Base-by-base conservation (phyloP, 2,329 filamentous ascomycete genomes). In the Colletotrichum lindemuthianum region DNA sequence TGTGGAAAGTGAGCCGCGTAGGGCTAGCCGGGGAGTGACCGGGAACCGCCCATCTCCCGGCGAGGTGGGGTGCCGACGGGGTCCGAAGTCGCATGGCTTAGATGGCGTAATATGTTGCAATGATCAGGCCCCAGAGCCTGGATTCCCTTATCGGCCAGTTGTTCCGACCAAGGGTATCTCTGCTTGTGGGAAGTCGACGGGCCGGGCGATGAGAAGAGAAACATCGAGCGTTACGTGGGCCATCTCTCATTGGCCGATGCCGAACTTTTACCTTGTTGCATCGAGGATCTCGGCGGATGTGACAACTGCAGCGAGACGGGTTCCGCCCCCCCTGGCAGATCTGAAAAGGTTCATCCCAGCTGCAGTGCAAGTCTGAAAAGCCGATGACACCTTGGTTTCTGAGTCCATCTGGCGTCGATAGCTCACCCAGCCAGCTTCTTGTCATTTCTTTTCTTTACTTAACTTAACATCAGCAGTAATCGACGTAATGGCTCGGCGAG, bases 51-150 rank as follows among this genome's bases (percentile, higher is more conserved):
- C 51, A 13, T 40, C 15, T 48, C 36, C 52, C 63, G 58, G 40
- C 37, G 39, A 13, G 41, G 58, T 56, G 61, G 58, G 44, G 61
- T 34, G 16, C 61, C 50, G 39, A 50, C n/a, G 15, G 37, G 34
- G 15, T 37, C 63, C 63, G 58, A 63, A 52, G 15, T 65, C 47
- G 63, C 45, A 52, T 52, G 32, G 41, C 39, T 36, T 50, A 49
- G 45, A 65, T 65, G 51, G 63, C 63, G 63, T 58, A 52, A 63
- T 63, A 53, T 63, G 63, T 61, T 58, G 63, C 63, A 44, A 57
- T 65, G 45, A 11, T 51, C 40, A 43, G 36, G 51, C 36, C 41
- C 47, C 58, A 52, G 54, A 58, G 37, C 61, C 58, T 61, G 61
- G 45, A 52, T 52, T 32, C 36, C 50, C 58, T 48, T 52, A 52